Evolutionary conservation across 169 alveolate genomes (phyloP), one percentile per base, ranked within the genome.

Genomic region (Plasmodium sp.): DNA sequence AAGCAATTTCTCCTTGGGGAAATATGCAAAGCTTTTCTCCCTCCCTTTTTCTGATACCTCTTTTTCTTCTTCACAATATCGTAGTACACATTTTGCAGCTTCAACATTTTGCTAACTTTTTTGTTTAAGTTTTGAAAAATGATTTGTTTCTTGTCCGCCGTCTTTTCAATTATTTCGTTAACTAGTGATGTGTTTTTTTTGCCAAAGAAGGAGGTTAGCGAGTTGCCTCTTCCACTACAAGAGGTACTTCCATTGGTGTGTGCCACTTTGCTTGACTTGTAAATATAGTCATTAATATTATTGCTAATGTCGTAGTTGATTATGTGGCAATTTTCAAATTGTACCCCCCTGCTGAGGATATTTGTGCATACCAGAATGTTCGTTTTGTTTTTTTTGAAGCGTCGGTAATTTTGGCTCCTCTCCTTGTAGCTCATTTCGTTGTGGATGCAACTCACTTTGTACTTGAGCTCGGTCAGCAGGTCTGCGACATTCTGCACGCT

Each of bases 251-350:
- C 33, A 41, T 39, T 36, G 10, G 22, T 71, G 9, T 22, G 48
- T 3, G 81, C 18, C 36, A 88, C 88, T 39, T 88, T 88, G 54
- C 72, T 88, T 3, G 83, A 56, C 81, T 91, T 91, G 75, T 91
- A 91, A 71, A 91, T 91, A 71, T 91, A 91, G 36, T 91, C 95
- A 91, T 91, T 91, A 45, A 91, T 91, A 72, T 91, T 91, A 77
- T 91, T 91, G 84, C 95, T 81, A 22, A 91, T 81, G 36, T 91
- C 95, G 58, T 81, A 91, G 27, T 91, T 91, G 31, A 91, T 91
- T 48, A 91, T 91, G 56, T 91, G 54, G 41, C 85, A 67, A 81
- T 91, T 91, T 10, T 91, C 92, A 77, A 91, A 91, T 2, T 31
- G 75, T 54, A 91, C 80, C 9, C 95, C 95, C 72, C 95, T 91